Evolutionary conservation across 495 filamentous ascomycete species (phyloP).

Genomic region (Halenospora varia): DNA sequence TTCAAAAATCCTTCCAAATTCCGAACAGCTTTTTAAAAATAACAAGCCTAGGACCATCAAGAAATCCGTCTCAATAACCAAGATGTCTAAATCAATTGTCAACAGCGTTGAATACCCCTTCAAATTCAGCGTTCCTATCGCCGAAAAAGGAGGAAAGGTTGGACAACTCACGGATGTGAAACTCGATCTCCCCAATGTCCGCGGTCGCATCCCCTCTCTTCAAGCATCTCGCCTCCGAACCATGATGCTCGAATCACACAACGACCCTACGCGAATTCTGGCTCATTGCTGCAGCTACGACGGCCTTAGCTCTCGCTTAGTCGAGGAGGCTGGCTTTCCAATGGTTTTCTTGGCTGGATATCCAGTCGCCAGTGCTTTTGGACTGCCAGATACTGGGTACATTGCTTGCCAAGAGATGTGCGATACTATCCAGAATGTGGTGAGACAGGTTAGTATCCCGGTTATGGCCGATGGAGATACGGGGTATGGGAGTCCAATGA

Average conservation of each 20-base stretch:
- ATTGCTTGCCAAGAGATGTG: conserved; percentile 42
- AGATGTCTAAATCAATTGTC: conserved; percentile 1
- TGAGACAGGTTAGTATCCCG: conserved; percentile 31
- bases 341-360: conserved; percentile 36
- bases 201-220: conserved; percentile 28
- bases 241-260: conserved; percentile 35
- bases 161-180: conserved; percentile 13
- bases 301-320: conserved; percentile 35
- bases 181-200: conserved; percentile 24
- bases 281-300: conserved; percentile 37
- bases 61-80: neutral
- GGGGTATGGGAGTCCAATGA: conserved; percentile 40
- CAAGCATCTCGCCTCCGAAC: conserved; percentile 34
- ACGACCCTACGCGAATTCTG: conserved; percentile 34
- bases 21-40: too few species aligned
- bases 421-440: conserved; percentile 35
- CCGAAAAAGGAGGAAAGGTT: conserved; percentile 7
- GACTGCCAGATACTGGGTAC: conserved; percentile 41
- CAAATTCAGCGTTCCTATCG: conserved; percentile 22
- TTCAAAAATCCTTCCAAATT: too few species aligned
- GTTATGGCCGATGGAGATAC: conserved; percentile 41
- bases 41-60: too few species aligned
- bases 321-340: conserved; percentile 39
- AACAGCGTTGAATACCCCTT: conserved; percentile 33
- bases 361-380: conserved; percentile 30